phyloP scores from a whole-genome alignment of 768 basidiomycete species.

The Pisolithus orientalis region DNA sequence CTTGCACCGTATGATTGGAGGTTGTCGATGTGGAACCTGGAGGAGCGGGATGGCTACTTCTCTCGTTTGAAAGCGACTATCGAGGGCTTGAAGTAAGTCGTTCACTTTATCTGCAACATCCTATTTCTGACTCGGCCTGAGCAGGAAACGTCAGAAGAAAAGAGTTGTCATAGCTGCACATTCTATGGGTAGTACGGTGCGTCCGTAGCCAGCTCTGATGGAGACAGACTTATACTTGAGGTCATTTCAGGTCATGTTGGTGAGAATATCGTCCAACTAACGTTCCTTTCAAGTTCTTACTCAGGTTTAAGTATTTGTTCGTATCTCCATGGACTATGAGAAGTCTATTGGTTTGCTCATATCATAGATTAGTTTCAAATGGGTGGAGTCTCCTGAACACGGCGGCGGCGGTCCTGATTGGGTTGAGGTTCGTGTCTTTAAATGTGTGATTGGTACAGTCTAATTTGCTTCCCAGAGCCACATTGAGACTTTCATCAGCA shows the following conservation, averaged over 20 bases:
- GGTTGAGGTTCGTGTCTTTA: conserved; percentile 65
- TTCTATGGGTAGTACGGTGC: conserved; percentile 79
- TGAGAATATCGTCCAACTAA: conserved; percentile 22
- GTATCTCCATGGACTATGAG: conserved; percentile 21
- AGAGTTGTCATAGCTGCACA: conserved; percentile 83
- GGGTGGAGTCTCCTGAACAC: conserved; percentile 85
- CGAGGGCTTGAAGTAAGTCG: conserved; percentile 65
- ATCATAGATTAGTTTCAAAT: conserved; percentile 64
- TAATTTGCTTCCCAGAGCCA: conserved; percentile 48
- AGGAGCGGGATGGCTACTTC: conserved; percentile 87
- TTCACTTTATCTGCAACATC: background rate
- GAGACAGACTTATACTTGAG: conserved; percentile 13
- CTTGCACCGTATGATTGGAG: conserved; percentile 92
- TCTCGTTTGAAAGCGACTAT: conserved; percentile 75
- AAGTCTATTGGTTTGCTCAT: conserved; percentile 1
- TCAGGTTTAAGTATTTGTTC: conserved; percentile 71
- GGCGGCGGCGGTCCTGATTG: conserved; percentile 81
- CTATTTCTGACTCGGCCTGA: background rate
- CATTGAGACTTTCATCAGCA: conserved; percentile 76
- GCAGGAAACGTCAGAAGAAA: conserved; percentile 59
- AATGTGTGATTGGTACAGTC: background rate
- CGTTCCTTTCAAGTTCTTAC: conserved; percentile 6
- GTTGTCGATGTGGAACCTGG: conserved; percentile 81
- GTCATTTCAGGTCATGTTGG: conserved; percentile 45
- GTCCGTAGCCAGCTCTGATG: conserved; percentile 14